Percentiles rank a stretch among this genome's conserved stretches.
These are phyloP conservation scores for Sarocladiaceae sp. DNA, from an alignment of 2,329 filamentous ascomycete species.

Conservation along the genomic window DNA sequence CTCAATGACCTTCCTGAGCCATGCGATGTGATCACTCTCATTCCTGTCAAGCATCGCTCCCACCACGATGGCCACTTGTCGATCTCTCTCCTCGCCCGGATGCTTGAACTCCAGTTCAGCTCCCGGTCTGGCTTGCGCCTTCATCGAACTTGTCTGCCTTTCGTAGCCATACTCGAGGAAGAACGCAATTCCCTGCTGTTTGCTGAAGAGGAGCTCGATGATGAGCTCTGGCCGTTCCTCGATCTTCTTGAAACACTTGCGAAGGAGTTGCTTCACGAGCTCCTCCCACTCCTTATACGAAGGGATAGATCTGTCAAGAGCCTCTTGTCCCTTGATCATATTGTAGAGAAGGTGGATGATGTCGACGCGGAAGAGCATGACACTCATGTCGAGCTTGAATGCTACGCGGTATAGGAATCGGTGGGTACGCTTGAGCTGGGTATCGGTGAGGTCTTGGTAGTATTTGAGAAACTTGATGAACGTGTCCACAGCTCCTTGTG, in stretches of 20 bases:
- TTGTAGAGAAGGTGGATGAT: slow-evolving; percentile 82
- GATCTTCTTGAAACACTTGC: slow-evolving; percentile 75
- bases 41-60: slow-evolving; percentile 74
- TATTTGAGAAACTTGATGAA: slow-evolving; percentile 75
- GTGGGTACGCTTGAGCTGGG: slow-evolving; percentile 85
- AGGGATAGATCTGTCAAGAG: slow-evolving; percentile 56
- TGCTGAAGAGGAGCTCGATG: slow-evolving; percentile 92
- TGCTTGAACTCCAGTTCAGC: slow-evolving; percentile 79
- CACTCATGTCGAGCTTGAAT: slow-evolving; percentile 88
- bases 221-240: slow-evolving; percentile 78
- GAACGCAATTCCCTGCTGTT: slow-evolving; percentile 73
- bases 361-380: slow-evolving; percentile 85
- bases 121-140: slow-evolving; percentile 58
- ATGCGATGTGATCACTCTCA: slow-evolving; percentile 68
- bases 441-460: slow-evolving; percentile 71
- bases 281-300: slow-evolving; percentile 89
- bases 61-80: slow-evolving; percentile 74
- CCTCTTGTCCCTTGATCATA: slow-evolving; percentile 84
- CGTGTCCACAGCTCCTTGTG: slow-evolving; percentile 80
- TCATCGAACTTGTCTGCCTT: slow-evolving; percentile 64
- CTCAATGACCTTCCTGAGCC: slow-evolving; percentile 68
- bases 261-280: slow-evolving; percentile 75
- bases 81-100: slow-evolving; percentile 53
- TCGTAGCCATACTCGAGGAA: slow-evolving; percentile 90
- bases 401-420: slow-evolving; percentile 90